Conservation (phyloP, 2,329 filamentous ascomycete species). For the Tetracladium maxilliforme region DNA sequence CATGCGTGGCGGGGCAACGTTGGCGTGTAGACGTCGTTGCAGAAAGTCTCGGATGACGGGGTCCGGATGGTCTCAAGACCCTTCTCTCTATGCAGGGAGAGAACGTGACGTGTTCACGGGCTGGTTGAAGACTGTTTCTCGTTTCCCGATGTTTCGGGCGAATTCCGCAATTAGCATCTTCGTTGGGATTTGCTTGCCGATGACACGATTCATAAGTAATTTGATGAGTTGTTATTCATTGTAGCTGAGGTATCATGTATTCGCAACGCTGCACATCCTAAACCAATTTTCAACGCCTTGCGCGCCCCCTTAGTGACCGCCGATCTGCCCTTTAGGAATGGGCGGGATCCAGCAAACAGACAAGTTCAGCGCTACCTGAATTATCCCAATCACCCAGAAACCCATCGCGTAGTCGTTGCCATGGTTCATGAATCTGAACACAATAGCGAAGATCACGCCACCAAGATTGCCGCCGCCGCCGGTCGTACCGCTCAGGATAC, state of each 20-base stretch:
- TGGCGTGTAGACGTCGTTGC: too few relatives aligned
- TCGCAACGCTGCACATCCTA: not conserved
- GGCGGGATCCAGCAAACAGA: slow-evolving; percentile 48
- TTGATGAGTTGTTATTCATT: not conserved
- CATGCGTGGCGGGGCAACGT: too few relatives aligned
- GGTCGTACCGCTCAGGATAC: slow-evolving; percentile 58
- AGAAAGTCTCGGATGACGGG: too few relatives aligned
- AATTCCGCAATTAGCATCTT: too few relatives aligned
- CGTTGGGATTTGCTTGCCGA: too few relatives aligned
- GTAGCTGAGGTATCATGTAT: not conserved
- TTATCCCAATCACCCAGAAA: slow-evolving; percentile 71
- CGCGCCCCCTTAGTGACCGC: slow-evolving; percentile 25
- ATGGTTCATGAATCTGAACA: slow-evolving; percentile 69
- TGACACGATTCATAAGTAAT: not conserved
- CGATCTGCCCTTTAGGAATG: slow-evolving; percentile 36
- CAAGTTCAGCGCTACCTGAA: slow-evolving; percentile 57
- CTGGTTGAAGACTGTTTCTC: too few relatives aligned
- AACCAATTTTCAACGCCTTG: not conserved
- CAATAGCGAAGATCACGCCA: slow-evolving; percentile 70
- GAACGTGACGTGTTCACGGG: too few relatives aligned
- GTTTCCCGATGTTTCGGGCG: too few relatives aligned
- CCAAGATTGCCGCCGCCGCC: slow-evolving; percentile 75
- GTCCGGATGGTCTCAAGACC: too few relatives aligned
- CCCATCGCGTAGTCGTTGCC: slow-evolving; percentile 52
- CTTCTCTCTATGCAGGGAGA: too few relatives aligned